Evolutionary conservation across 2,329 filamentous ascomycete genomes (phyloP).

Genomic region (Pyrenophora teres): DNA sequence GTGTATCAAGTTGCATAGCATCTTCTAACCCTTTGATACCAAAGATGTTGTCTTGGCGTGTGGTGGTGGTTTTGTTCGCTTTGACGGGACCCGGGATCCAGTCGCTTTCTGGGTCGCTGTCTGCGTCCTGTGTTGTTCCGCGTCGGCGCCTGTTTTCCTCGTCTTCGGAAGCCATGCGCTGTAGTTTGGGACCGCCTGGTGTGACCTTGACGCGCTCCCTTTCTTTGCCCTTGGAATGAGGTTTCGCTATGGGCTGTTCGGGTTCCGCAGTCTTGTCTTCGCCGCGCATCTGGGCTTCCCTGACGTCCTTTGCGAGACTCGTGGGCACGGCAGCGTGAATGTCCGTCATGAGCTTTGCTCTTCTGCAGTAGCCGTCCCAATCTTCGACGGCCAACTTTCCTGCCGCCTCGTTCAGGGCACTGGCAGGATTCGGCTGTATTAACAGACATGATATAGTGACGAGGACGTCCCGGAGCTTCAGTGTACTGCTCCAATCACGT

Average conservation of each 20-base stretch:
- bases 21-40: constrained; percentile 38
- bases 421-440: constrained; percentile 68
- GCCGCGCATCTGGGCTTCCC: constrained; percentile 60
- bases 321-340: constrained; percentile 62
- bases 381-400: constrained; percentile 62
- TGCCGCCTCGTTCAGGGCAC: constrained; percentile 65
- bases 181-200: constrained; percentile 26
- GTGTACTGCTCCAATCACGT: constrained; percentile 63
- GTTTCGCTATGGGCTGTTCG: constrained; percentile 18
- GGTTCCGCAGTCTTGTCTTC: constrained; percentile 51
- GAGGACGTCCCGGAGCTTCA: constrained; percentile 64
- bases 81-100: constrained; percentile 43
- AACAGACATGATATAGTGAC: constrained; percentile 64
- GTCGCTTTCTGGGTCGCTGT: constrained; percentile 43
- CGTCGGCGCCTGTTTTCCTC: constrained; percentile 38
- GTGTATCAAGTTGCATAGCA: constrained; percentile 28
- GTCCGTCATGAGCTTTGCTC: constrained; percentile 65
- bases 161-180: constrained; percentile 28
- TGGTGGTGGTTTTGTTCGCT: constrained; percentile 17
- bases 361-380: constrained; percentile 60
- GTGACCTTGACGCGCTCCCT: constrained; percentile 28
- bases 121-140: constrained; percentile 28
- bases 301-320: constrained; percentile 51
- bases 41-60: constrained; percentile 34
- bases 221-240: constrained; percentile 29